A percentile compares a stretch with the other conserved stretches of the same genome.
These are phyloP conservation scores for Pseudogymnoascus sp. DNA, from an alignment of 2,329 filamentous ascomycete species.

Conservation along the genomic window DNA sequence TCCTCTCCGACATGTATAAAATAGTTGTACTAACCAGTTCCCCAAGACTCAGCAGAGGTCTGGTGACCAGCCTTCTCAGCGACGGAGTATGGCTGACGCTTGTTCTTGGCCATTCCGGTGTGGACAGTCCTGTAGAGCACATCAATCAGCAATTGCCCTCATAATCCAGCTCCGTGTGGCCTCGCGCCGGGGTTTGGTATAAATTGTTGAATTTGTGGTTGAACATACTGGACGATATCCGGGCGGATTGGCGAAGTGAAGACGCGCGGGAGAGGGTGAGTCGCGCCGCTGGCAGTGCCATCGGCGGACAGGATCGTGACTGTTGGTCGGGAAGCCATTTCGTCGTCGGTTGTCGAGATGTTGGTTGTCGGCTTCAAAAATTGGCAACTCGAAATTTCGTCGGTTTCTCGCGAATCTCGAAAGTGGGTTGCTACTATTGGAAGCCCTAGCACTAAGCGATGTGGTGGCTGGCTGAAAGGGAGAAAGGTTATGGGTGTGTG, in stretches of 20 bases:
- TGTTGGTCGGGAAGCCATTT: constrained; percentile 91
- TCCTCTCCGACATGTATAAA: constrained; percentile 17
- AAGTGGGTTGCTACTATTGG: constrained; percentile 8
- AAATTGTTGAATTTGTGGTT: background rate
- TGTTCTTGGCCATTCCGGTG: constrained; percentile 99
- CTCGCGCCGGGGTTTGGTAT: background rate
- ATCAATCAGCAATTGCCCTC: constrained; percentile 7
- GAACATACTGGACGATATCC: constrained; percentile 89
- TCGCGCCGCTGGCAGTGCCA: constrained; percentile 82
- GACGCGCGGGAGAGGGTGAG: constrained; percentile 89
- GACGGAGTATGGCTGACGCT: constrained; percentile 98
- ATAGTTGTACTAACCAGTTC: constrained; percentile 71
- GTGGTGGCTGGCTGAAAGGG: background rate
- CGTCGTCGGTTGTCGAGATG: constrained; percentile 20
- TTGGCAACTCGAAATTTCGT: constrained; percentile 8
- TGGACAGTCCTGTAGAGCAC: constrained; percentile 56
- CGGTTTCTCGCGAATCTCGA: constrained; percentile 8
- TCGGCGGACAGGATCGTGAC: constrained; percentile 96
- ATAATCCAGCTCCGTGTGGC: background rate
- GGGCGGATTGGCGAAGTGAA: constrained; percentile 96
- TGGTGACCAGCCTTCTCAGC: constrained; percentile 99
- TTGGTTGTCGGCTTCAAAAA: constrained; percentile 17
- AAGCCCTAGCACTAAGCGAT: constrained; percentile 8
- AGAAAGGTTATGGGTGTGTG: background rate
- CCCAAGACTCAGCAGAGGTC: constrained; percentile 99